Base-by-base conservation (phyloP, 1,139 yeast genomes). In the Nadsonia commutata region DNA sequence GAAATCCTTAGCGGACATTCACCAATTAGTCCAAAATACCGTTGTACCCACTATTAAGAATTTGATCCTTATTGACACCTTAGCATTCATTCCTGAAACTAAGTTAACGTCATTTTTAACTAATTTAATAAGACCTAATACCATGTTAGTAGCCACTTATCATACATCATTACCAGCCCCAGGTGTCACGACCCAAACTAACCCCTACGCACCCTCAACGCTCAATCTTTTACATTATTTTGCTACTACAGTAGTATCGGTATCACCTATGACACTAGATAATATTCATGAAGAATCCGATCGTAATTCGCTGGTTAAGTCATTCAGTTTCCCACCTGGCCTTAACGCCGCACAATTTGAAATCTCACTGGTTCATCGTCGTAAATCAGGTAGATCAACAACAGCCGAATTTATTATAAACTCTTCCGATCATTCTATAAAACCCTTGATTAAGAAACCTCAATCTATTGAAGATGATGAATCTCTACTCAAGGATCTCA, bases 351-450 rank as follows among this genome's bases (percentile, higher is more conserved):
- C 64, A 0, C 50, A 38, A 1, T 81, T 77, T 56, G 63, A 64
- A 41, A 58, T 78, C 1, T 65, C 65, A 5, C 59, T 90, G 44
- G 74, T 73, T 3, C 82, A 80, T 54, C 70, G 93, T 47, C 71
- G 96, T 46, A 81, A 81, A 55, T 82, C 95, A 0, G 98, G 98
- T 0, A 69, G 95, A 45, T 74, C 93, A 0, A 56, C 81, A 33
- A 63, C 67, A 1, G 80, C 80, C 47, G 60, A 63, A 7, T 84
- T 73, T 56, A 58, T 57, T 3, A 65, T 85, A 2, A 71, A 84
- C 54, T 55, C 76, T 0, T 41, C 36, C 0, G 57, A 57, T 0
- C 95, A 85, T 57, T 57, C 56, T 2, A 72, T 75, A 50, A 71
- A 68, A 43, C 63, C 67, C 18, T 57, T 62, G 20, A 59, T 65